Percentiles rank a stretch among this genome's conserved stretches.
phyloP scores from a whole-genome alignment of 495 filamentous ascomycete genomes.

The Hypoxylon rickii region DNA sequence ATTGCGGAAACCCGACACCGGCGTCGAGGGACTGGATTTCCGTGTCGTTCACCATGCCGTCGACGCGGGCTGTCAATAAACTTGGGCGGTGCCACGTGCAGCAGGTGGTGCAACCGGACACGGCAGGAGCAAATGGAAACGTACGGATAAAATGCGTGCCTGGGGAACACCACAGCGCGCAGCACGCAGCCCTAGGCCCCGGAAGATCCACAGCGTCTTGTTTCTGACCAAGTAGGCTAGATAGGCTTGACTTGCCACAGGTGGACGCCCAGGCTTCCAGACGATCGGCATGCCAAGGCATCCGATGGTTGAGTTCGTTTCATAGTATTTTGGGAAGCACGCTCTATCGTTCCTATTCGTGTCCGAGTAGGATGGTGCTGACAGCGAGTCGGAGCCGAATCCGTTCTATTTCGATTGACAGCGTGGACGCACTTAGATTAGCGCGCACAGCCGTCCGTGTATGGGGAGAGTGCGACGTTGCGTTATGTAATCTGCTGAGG shows the following conservation, averaged over 20 bases:
- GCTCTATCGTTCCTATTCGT: background rate
- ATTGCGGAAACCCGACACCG: too few species aligned
- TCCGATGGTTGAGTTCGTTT: conserved; percentile 18
- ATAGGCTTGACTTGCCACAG: background rate
- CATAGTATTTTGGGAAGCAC: conserved; percentile 28
- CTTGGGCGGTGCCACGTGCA: conserved; percentile 18
- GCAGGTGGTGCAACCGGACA: conserved; percentile 27
- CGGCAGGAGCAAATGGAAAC: background rate
- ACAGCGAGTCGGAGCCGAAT: too few species aligned
- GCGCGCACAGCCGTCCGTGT: too few species aligned
- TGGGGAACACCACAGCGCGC: background rate
- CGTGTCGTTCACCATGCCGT: background rate
- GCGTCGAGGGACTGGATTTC: background rate
- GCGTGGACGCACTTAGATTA: too few species aligned
- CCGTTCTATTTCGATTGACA: background rate
- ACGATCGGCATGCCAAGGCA: background rate
- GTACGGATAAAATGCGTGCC: background rate
- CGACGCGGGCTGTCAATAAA: conserved; percentile 3
- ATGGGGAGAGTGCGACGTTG: too few species aligned
- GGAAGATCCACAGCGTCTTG: conserved; percentile 12
- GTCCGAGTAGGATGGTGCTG: too few species aligned
- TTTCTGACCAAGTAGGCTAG: background rate
- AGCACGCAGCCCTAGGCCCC: conserved; percentile 9
- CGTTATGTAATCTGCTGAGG: too few species aligned
- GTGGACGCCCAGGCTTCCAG: background rate